Evolutionary conservation across 176 grass and related monocot species (phyloP), one percentile per base, ranked within the genome.

Genomic region (Microstegium vimineum): DNA sequence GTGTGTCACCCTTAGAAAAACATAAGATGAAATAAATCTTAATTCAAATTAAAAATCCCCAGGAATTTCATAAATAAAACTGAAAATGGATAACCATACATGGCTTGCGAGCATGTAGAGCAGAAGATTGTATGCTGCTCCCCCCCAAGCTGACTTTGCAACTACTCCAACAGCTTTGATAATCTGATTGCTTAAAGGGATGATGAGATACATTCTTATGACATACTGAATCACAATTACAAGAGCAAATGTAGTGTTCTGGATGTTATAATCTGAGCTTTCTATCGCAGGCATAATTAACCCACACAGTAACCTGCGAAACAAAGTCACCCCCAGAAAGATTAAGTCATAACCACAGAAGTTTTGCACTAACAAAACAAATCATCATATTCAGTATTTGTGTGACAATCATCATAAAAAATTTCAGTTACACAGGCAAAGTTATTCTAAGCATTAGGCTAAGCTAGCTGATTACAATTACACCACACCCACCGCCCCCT

Each of bases 111-210:
- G 86, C 92, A 98, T 93, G 87, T 93, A 98, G 31, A 88, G 72
- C 68, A 94, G 82, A 81, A 98, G 90, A 91, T 98, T 94, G 59
- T 94, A 98, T 68, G 90, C 95, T 89, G 95, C 95, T 73, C 95
- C 95, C 52, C 71, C 86, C 95, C 92, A 98, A 15, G 92, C 92
- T 57, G 86, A 91, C 25, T 98, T 98, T 81, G 92, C 81, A 85
- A 98, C 90, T 67, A 94, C 88, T 66, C 92, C 95, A 43, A 82
- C 90, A 3, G 95, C 74, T 83, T 87, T 91, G 61, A 94, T 93
- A 76, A 98, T 94, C 85, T 82, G 90, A 65, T 86, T 73, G 52
- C 81, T 98, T 71, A 94, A 77, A 57, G 92, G 90, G 46, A 94
- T 73, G 26, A 98, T 82, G 22, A 94, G 88, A 86, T 87, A 93